A percentile compares a stretch with the other conserved stretches of the same genome.
These are phyloP conservation scores for Penicillium verhagenii DNA, from an alignment of 495 filamentous ascomycete genomes.

Conservation along the genomic window DNA sequence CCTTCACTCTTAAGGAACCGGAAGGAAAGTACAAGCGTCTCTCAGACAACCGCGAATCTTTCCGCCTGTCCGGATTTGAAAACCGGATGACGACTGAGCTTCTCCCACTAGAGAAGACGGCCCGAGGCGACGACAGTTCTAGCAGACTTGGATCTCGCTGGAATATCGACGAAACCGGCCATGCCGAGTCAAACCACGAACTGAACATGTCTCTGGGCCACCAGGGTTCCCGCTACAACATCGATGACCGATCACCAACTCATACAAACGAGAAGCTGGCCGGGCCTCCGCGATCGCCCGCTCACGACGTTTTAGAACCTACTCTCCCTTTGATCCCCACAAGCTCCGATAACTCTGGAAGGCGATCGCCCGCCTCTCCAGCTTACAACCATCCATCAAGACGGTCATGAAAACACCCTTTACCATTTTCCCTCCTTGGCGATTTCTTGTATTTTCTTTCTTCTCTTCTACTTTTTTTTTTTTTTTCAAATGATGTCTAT, in stretches of 20 bases:
- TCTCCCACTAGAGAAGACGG: conserved; percentile 87
- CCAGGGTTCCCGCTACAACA: conserved; percentile 3
- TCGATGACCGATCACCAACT: conserved; percentile 5
- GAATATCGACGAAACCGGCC: conserved; percentile 7
- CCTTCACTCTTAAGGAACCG: conserved; percentile 88
- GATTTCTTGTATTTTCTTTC: conserved; percentile 1
- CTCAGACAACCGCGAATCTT: conserved; percentile 90
- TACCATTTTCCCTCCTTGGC: neutral
- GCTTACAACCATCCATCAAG: neutral
- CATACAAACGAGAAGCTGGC: conserved; percentile 3
- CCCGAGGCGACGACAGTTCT: conserved; percentile 64
- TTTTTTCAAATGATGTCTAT: neutral
- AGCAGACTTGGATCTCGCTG: conserved; percentile 7
- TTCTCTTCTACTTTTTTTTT: too few species aligned
- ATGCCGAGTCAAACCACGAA: conserved; percentile 2
- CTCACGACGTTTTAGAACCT: conserved; percentile 11
- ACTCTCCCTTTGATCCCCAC: conserved; percentile 17
- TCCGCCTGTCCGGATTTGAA: conserved; percentile 79
- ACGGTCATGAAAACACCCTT: neutral
- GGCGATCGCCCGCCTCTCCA: conserved; percentile 3
- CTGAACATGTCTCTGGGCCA: conserved; percentile 1
- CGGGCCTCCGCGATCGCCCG: conserved; percentile 5
- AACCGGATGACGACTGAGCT: conserved; percentile 84
- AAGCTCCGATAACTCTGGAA: conserved; percentile 8
- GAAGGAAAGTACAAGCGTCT: conserved; percentile 92